Base-by-base conservation (phyloP, 208 protist species). In the Blastocrithidia nonstop region DNA sequence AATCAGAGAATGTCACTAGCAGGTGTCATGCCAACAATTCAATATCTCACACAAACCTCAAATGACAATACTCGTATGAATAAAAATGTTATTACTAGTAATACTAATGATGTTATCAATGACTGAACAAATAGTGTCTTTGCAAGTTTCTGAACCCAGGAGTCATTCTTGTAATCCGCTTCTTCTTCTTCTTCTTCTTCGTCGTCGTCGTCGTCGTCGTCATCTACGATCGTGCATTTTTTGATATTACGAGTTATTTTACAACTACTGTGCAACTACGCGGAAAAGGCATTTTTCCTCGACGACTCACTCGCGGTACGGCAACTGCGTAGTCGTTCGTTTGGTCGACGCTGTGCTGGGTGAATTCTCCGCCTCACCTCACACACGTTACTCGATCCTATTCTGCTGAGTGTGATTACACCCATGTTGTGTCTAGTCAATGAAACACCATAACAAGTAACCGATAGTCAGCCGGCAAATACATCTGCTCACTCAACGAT, bases 241-340 rank as follows among this genome's bases (percentile, higher is more conserved):
- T 29, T 82, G 3, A 3, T 68, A n/a, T 48, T 60, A 13, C 72
- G 72, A 36, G 46, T 56, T 35, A 24, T 75, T 29, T 45, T 82
- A 35, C 22, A 47, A 17, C 40, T 54, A 20, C 28, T 50, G 0
- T 57, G 58, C 43, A 47, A 45, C 17, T 87, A 85, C 59, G n/a
- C 85, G 8, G 48, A 70, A 29, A 69, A 81, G 41, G 31, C 52
- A 9, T 38, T 77, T 29, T 73, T 83, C 27, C 33, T 85, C 1
- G 76, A 88, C 36, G 66, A 58, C 26, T 81, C 58, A n/a, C 37
- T 91, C 8, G 74, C 85, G 25, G 65, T 77, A 33, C 64, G 63
- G n/a, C 49, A 59, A 23, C 57, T 91, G 21, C 73, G 82, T 38
- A 91, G 82, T 45, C 57, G 57, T 17, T 55, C 65, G 7, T 40